Evolutionary conservation across 805 yeast genomes (phyloP), one percentile per base, ranked within the genome.

Genomic region (Dipodascopsis tothii): DNA sequence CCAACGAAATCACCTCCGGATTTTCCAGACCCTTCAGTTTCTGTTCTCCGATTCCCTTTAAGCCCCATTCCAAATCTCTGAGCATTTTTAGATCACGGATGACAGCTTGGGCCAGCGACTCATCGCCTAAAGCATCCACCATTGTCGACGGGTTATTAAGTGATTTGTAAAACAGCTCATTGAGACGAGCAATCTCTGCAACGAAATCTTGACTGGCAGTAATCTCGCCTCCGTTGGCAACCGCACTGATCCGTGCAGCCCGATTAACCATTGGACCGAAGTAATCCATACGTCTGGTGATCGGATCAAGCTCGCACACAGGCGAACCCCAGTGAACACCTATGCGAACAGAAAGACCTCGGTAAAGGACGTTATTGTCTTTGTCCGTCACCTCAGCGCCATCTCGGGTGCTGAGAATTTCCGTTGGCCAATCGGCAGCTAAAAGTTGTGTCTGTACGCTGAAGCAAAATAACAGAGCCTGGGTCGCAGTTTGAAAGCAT

Each of bases 311-410:
- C 62, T 92, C 99, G 57, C 94, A 85, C 34, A 90, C 96, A 0
- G 99, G 97, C 1, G 82, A 72, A 51, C 99, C 99, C 95, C 97
- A 92, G 63, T 92, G 97, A 34, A 86, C 76, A 48, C 99, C 99
- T 97, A 92, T 92, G 59, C 99, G 75, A 6, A 92, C 99, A 0
- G 94, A 83, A 35, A 92, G 67, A 2, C 99, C 99, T 45, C 92
- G 71, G 65, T 81, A 92, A 6, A 92, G 74, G 2, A 77, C 60
- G 30, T 70, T 70, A 1, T 73, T 70, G 6, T 73, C 64, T 5
- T 67, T 65, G 61, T 86, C 96, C 20, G 78, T 70, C 3, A 87
- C 74, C 51, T 84, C 84, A 53, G 82, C 76, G 27, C 97, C 94
- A 55, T 87, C 95, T 48, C 77, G 83, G 30, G 86, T 78, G 23